These are phyloP conservation scores for Apophysomyces sp. DNA, from an alignment of 371 early-diverging fungal genomes.

Conservation along the genomic window DNA sequence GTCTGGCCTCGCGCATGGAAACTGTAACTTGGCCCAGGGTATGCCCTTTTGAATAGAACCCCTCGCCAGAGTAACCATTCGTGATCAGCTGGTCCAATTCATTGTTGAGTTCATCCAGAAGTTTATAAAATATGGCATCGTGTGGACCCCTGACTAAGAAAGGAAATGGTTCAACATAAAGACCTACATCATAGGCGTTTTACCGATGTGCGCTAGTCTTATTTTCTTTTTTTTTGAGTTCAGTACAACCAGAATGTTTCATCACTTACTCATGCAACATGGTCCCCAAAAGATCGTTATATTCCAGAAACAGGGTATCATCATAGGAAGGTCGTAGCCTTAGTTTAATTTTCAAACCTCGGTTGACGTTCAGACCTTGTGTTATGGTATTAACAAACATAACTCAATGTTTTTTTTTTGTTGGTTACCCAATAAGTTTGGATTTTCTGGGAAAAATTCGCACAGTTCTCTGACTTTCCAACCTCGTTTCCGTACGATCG, in stretches of 20 bases:
- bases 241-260: background rate
- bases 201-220: conserved; percentile 56
- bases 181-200: background rate
- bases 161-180: background rate
- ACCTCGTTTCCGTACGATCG: conserved; percentile 56
- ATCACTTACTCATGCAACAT: conserved; percentile 65
- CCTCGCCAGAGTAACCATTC: conserved; percentile 50
- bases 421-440: conserved; percentile 45
- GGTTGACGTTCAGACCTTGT: conserved; percentile 60
- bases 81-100: conserved; percentile 52
- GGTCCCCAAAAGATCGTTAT: conserved; percentile 62
- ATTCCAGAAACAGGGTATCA: conserved; percentile 47
- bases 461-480: conserved; percentile 54
- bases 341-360: conserved; percentile 55
- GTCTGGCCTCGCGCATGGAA: conserved; percentile 23
- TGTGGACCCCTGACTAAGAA: conserved; percentile 60
- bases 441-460: conserved; percentile 62
- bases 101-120: conserved; percentile 50
- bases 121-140: conserved; percentile 60
- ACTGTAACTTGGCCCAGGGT: conserved; percentile 32
- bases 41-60: conserved; percentile 47
- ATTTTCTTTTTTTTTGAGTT: background rate
- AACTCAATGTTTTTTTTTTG: background rate
- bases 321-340: conserved; percentile 55
- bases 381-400: background rate